A percentile compares a stretch with the other conserved stretches of the same genome.
Evolutionary conservation across 345 rosid species (phyloP).

Genomic region (Lumnitzera littorea): DNA sequence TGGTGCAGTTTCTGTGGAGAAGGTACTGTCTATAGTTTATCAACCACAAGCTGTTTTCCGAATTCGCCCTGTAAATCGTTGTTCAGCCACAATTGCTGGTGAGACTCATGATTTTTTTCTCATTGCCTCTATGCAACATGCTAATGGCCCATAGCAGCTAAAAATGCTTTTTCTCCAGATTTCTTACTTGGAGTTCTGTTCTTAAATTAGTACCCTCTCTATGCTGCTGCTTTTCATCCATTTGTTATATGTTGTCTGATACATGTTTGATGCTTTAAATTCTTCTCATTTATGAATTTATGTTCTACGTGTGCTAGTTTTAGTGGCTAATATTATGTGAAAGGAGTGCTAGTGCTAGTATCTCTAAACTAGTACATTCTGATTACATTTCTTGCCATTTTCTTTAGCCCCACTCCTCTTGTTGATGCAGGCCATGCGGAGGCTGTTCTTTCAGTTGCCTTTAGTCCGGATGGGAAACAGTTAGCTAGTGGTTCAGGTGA

Average conservation of each 20-base stretch:
- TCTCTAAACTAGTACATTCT: neutral
- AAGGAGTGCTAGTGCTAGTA: too few species aligned
- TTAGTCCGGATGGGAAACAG: constrained; percentile 86
- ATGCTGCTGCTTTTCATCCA: too few species aligned
- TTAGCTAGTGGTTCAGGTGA: constrained; percentile 99
- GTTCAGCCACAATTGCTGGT: constrained; percentile 93
- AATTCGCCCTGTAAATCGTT: constrained; percentile 79
- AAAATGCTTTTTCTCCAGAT: too few species aligned
- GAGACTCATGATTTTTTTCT: constrained; percentile 5
- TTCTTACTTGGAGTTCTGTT: too few species aligned
- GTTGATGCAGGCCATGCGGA: constrained; percentile 58
- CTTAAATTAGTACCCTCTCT: too few species aligned
- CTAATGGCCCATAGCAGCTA: too few species aligned
- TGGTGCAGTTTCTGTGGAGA: constrained; percentile 88
- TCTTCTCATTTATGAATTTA: too few species aligned
- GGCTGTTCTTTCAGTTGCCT: constrained; percentile 88
- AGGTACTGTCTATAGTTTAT: constrained; percentile 79
- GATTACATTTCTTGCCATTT: neutral
- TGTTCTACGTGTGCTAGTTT: too few species aligned
- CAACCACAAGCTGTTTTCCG: constrained; percentile 95
- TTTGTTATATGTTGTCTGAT: too few species aligned
- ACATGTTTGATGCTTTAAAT: too few species aligned
- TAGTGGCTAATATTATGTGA: too few species aligned
- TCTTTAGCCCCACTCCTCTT: neutral
- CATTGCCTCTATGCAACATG: neutral